Base-by-base conservation (phyloP, 2,329 filamentous ascomycete species). In the Penicillium sp. region DNA sequence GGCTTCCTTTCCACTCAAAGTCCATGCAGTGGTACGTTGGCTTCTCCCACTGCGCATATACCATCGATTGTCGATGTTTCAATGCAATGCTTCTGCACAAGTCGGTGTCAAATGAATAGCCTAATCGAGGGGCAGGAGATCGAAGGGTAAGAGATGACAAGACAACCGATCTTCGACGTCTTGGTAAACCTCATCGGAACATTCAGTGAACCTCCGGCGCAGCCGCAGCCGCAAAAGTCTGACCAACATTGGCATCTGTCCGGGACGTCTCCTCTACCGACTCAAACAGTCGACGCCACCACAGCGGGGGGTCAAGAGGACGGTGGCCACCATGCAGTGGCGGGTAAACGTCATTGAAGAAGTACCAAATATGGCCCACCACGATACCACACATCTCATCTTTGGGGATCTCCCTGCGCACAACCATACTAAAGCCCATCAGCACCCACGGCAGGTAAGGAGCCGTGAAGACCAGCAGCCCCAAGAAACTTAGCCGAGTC, bases 351-450 rank as follows among this genome's bases (percentile, higher is more conserved):
- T 98, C 93, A 49, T 84, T 87, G 69, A 97, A 96, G 73, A 96
- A 98, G 69, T 97, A 98, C 86, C 90, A 97, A 32, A 97, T 78
- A 70, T 98, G 93, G 8, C 93, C 93, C 31, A 97, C 90, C 8
- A 93, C 82, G 13, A 96, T 89, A 3, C 93, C 93, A 74, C 94
- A 89, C 53, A 98, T 86, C 74, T 98, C 93, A 67, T 97, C 93
- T 70, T 94, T 95, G 3, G 93, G 93, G 34, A 97, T 78, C 4
- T 80, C 86, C 6, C 88, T 88, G 66, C 97, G 89, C 66, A 97
- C 78, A n/a, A 95, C 78, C 37, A 97, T 76, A 63, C 87, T 94
- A 70, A 98, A 95, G 0, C 80, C 85, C 79, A 97, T 90, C 61
- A 98, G 70, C 2, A 98, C 91, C 90, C 91, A 97, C 0, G 93